Percentiles rank a stretch among this genome's conserved stretches.
phyloP scores from a whole-genome alignment of 257 asterid genomes.

The Verbascum thapsus region DNA sequence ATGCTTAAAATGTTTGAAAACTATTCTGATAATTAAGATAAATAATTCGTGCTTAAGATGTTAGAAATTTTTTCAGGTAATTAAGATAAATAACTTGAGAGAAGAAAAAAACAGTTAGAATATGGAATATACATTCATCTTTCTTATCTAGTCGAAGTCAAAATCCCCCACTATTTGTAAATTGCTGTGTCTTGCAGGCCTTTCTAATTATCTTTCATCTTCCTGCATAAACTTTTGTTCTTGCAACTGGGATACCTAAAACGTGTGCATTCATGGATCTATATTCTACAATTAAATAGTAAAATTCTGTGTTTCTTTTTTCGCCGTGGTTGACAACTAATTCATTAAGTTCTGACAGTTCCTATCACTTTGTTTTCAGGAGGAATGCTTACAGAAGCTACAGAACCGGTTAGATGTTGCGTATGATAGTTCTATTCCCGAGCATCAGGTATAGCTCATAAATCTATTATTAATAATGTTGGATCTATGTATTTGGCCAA shows the following conservation, averaged over 20 bases:
- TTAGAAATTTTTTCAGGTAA: no score
- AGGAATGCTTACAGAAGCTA: conserved; percentile 81
- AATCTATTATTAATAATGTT: conserved; percentile 15
- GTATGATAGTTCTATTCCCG: conserved; percentile 77
- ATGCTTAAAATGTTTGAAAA: background rate
- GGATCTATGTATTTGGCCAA: conserved; percentile 2
- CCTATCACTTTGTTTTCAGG: conserved; percentile 48
- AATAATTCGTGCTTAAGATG: background rate
- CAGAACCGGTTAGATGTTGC: conserved; percentile 83
- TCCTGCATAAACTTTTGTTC: conserved; percentile 9
- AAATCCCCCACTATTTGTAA: background rate
- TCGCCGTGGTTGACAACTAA: background rate
- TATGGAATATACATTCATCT: background rate
- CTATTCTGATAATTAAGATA: conserved; percentile 13
- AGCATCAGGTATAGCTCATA: conserved; percentile 76
- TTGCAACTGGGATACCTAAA: background rate
- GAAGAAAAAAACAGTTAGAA: no score
- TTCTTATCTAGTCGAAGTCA: conserved; percentile 10
- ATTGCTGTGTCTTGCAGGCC: conserved; percentile 25
- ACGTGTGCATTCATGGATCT: background rate
- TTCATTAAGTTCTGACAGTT: conserved; percentile 34
- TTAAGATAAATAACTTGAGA: no score
- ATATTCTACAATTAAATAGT: background rate
- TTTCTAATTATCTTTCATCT: background rate
- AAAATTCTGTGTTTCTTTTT: background rate